Percentiles rank a stretch among this genome's conserved stretches.
Evolutionary conservation across 2,329 filamentous ascomycete genomes (phyloP).

Genomic region (Hypomyces rosellus): DNA sequence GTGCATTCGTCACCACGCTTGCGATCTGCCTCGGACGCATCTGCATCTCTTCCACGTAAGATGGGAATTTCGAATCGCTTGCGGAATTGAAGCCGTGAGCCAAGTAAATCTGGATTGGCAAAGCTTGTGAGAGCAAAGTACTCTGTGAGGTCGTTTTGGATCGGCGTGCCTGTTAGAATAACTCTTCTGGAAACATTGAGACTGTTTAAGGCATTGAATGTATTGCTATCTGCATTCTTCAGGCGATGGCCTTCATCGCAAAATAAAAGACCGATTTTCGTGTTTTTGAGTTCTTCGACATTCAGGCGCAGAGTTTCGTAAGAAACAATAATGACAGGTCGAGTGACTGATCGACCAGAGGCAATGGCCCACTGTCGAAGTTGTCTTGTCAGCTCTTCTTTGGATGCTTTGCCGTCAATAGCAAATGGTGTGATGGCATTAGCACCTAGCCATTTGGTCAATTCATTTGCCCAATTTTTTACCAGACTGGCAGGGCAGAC

Average conservation of each 20-base stretch:
- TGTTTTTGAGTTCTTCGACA: slow-evolving; percentile 81
- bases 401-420: slow-evolving; percentile 92
- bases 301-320: slow-evolving; percentile 94
- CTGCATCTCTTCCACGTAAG: slow-evolving; percentile 81
- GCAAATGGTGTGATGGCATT: slow-evolving; percentile 91
- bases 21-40: slow-evolving; percentile 75
- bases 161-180: slow-evolving; percentile 93
- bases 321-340: slow-evolving; percentile 93
- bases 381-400: slow-evolving; percentile 85
- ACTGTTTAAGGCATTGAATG: slow-evolving; percentile 83
- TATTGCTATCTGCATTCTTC: slow-evolving; percentile 95
- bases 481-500: slow-evolving; percentile 95
- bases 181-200: slow-evolving; percentile 87
- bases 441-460: slow-evolving; percentile 91
- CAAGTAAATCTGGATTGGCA: slow-evolving; percentile 87
- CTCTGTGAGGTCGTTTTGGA: slow-evolving; percentile 97
- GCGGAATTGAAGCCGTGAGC: slow-evolving; percentile 82
- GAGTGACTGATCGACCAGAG: slow-evolving; percentile 78
- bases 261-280: slow-evolving; percentile 83
- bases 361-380: slow-evolving; percentile 93
- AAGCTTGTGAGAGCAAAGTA: slow-evolving; percentile 97
- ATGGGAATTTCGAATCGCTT: slow-evolving; percentile 94
- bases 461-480: slow-evolving; percentile 95
- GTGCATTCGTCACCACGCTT: slow-evolving; percentile 79
- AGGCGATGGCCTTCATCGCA: slow-evolving; percentile 95